phyloP scores from a whole-genome alignment of 2,329 filamentous ascomycete species.

The Akanthomyces dipterigenus region DNA sequence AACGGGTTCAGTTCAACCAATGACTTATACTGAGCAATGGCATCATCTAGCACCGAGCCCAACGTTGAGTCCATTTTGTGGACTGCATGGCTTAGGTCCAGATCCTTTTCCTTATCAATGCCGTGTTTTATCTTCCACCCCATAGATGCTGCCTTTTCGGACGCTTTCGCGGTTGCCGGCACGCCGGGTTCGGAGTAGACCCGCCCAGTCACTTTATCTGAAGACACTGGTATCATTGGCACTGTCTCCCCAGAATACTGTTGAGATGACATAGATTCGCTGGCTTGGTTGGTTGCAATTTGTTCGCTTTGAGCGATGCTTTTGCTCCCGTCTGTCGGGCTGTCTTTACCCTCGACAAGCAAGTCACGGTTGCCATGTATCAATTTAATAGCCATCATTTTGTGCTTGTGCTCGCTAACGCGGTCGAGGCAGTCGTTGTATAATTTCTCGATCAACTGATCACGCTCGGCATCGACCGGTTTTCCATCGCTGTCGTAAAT shows the following conservation, averaged over 20 bases:
- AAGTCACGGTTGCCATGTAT: constrained; percentile 77
- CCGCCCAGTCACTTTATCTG: constrained; percentile 64
- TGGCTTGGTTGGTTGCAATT: constrained; percentile 53
- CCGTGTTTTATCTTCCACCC: constrained; percentile 72
- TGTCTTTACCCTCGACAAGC: constrained; percentile 77
- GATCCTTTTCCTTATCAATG: constrained; percentile 54
- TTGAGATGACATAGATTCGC: constrained; percentile 46
- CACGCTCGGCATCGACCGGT: constrained; percentile 69
- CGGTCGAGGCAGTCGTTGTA: constrained; percentile 94
- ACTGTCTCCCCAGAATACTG: constrained; percentile 46
- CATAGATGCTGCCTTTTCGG: constrained; percentile 69
- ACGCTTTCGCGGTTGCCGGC: constrained; percentile 63
- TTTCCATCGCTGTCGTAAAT: constrained; percentile 81
- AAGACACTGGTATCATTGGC: constrained; percentile 56
- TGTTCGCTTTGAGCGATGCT: constrained; percentile 69
- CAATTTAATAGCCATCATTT: constrained; percentile 59
- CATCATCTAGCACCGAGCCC: constrained; percentile 85
- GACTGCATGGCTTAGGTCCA: constrained; percentile 64
- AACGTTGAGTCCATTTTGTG: constrained; percentile 63
- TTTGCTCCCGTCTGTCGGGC: constrained; percentile 59
- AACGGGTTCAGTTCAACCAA: constrained; percentile 77
- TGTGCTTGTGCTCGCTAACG: constrained; percentile 84
- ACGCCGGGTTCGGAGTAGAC: constrained; percentile 65
- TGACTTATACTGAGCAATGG: constrained; percentile 78
- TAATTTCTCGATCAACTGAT: constrained; percentile 79